phyloP scores from a whole-genome alignment of 2,329 filamentous ascomycete species.

The Curvularia sp. region DNA sequence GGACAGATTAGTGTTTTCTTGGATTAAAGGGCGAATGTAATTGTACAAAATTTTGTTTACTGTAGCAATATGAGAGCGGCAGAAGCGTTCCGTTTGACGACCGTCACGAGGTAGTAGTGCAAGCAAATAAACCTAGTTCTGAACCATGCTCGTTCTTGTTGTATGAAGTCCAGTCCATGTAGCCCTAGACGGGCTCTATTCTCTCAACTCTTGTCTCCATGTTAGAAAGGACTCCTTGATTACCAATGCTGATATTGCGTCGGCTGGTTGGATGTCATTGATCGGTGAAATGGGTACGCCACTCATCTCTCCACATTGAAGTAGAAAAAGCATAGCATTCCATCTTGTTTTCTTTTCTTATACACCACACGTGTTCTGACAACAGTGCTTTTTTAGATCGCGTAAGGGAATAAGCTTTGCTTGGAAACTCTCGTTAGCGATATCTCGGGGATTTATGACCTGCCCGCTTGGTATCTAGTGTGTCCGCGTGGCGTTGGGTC shows the following conservation, averaged over 20 bases:
- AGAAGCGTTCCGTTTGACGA: constrained; percentile 1
- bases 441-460: neutral
- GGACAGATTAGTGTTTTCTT: neutral
- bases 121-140: neutral
- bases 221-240: neutral
- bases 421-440: neutral
- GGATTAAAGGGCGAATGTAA: neutral
- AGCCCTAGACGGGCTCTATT: neutral
- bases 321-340: neutral
- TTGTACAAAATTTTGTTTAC: neutral
- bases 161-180: neutral
- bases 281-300: neutral
- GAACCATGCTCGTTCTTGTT: neutral
- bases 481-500: neutral
- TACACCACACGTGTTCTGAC: too few relatives aligned
- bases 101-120: constrained; percentile 2
- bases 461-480: neutral
- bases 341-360: neutral
- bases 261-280: neutral
- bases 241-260: neutral
- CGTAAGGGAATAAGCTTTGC: neutral
- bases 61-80: neutral
- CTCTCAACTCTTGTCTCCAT: neutral
- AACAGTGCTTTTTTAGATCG: neutral
- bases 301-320: neutral